Base-by-base conservation (phyloP, 2,329 filamentous ascomycete species). In the Xylaria sp. region DNA sequence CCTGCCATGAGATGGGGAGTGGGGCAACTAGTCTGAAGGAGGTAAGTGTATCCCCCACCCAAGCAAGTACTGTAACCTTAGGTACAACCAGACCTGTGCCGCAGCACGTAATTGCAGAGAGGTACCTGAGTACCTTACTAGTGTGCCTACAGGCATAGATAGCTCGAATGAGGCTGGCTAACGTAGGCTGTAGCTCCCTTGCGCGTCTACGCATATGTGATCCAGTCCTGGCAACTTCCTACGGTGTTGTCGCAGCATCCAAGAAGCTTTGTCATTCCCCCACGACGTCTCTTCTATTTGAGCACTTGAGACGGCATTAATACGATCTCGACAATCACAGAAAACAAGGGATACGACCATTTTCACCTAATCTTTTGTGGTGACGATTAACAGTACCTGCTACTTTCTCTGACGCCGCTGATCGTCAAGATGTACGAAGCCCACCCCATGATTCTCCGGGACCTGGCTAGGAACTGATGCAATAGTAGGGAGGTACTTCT, bases 401-500 rank as follows among this genome's bases (percentile, higher is more conserved):
- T 66, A 52, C 55, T 67, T 63, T 55, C 34, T 65, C 39, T 37
- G 9, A 63, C 60, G 46, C 59, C 68, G 48, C 57, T 55, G 41
- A 66, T 66, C 63, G 48, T 67, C 65, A 72, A 64, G 31, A 73
- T 73, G 71, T 73, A 69, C 51, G 66, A 55, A 52, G 23, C n/a
- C 18, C n/a, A 25, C 58, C 18, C 50, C 18, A 5, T 37, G 20
- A 25, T n/a, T 56, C 37, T 6, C 48, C 7, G 39, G 23, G 37
- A 52, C 41, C 20, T 3, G 34, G 8, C 37, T 23, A 44, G 13
- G 37, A 31, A 58, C 64, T 69, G 31, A 71, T 46, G 55, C 64
- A 2, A 44, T 52, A 39, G 34, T 70, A 98, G 94, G 96, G 96
- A 99, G 90, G 93, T 98, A 81, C 89, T 99, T 81, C 89, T 99